Conservation (phyloP, 768 basidiomycete genomes). For the Suillus subaureus region DNA sequence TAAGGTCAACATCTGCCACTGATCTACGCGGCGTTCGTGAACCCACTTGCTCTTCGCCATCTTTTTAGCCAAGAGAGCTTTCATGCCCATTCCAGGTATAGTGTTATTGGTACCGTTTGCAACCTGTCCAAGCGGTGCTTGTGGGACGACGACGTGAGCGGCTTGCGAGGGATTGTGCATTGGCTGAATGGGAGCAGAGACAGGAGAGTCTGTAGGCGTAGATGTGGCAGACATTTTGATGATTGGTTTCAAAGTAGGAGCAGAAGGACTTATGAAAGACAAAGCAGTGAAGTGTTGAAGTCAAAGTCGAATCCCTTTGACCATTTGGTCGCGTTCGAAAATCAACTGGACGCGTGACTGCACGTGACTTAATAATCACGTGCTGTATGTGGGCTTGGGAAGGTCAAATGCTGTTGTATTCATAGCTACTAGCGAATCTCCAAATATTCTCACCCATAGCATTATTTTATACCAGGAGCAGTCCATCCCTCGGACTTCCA, state of each 20-base stretch:
- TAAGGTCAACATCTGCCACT: constrained; percentile 5
- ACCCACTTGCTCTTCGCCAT: constrained; percentile 87
- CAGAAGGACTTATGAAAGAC: not conserved
- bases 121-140: constrained; percentile 76
- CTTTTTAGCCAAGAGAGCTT: constrained; percentile 91
- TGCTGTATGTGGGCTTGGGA: not conserved
- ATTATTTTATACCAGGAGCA: not conserved
- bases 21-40: not conserved
- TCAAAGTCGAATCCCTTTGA: not conserved
- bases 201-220: constrained; percentile 70
- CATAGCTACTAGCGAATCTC: too few species aligned
- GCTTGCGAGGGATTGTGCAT: constrained; percentile 86
- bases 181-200: constrained; percentile 66
- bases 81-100: constrained; percentile 79
- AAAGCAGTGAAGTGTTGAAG: constrained; percentile 5
- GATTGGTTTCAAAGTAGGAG: not conserved
- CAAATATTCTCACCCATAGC: too few species aligned
- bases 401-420: too few species aligned
- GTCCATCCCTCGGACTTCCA: not conserved
- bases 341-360: constrained; percentile 32
- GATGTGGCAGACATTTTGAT: constrained; percentile 54
- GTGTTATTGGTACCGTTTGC: constrained; percentile 54
- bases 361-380: constrained; percentile 24
- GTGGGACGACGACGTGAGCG: constrained; percentile 75
- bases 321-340: constrained; percentile 19